A percentile compares a stretch with the other conserved stretches of the same genome.
These are phyloP conservation scores for Rhazya stricta DNA, from an alignment of 257 asterid genomes.

Conservation along the genomic window DNA sequence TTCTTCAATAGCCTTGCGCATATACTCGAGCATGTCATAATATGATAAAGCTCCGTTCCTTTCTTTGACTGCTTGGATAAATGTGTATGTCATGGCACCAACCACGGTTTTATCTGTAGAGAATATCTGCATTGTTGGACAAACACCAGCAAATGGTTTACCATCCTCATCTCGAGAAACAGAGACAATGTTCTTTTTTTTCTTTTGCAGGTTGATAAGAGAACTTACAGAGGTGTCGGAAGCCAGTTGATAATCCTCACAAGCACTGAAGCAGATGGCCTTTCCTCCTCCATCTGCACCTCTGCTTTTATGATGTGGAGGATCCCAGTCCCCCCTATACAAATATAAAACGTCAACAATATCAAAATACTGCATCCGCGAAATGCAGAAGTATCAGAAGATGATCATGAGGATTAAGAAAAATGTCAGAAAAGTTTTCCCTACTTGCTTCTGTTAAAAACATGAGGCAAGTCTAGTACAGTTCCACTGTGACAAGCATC, in stretches of 20 bases:
- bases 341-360: not conserved
- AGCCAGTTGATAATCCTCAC: constrained; percentile 72
- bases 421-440: constrained; percentile 1
- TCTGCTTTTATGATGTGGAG: constrained; percentile 42
- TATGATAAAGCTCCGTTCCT: constrained; percentile 34
- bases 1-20: constrained; percentile 36
- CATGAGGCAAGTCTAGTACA: constrained; percentile 55
- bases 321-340: constrained; percentile 49
- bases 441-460: constrained; percentile 36
- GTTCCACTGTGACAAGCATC: constrained; percentile 90
- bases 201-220: not conserved
- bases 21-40: constrained; percentile 33
- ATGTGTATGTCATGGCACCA: constrained; percentile 66
- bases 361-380: not conserved
- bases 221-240: constrained; percentile 62
- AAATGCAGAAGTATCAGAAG: not conserved
- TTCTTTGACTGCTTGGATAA: constrained; percentile 44
- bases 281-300: constrained; percentile 61
- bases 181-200: too few species aligned
- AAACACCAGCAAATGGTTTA: not conserved
- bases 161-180: too few species aligned
- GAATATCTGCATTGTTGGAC: constrained; percentile 38
- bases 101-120: constrained; percentile 36
- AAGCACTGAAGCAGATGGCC: constrained; percentile 71
- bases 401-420: not conserved